These are phyloP conservation scores for Russula abietina DNA, from an alignment of 768 basidiomycete genomes.

Conservation along the genomic window DNA sequence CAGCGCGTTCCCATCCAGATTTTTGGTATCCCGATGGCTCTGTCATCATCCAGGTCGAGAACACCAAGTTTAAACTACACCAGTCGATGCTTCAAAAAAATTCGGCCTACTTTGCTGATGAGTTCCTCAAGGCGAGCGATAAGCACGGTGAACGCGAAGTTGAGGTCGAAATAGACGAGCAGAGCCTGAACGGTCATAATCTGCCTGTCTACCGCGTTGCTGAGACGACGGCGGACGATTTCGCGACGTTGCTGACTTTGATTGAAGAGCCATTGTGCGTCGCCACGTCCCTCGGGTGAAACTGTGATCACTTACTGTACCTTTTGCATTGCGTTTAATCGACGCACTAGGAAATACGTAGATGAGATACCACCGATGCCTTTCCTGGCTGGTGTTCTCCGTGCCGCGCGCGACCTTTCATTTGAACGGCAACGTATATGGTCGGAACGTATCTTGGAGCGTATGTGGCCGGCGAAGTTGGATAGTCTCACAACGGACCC, in stretches of 20 bases:
- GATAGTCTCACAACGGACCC: constrained; percentile 17
- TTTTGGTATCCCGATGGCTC: constrained; percentile 37
- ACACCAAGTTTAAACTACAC: constrained; percentile 35
- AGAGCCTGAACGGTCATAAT: neutral
- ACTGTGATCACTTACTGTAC: neutral
- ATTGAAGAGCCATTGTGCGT: constrained; percentile 29
- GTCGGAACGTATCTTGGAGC: constrained; percentile 27
- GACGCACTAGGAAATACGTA: constrained; percentile 28
- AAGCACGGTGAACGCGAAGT: neutral
- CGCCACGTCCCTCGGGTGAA: no score
- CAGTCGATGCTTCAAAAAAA: constrained; percentile 32
- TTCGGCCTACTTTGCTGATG: constrained; percentile 33
- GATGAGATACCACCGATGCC: constrained; percentile 29
- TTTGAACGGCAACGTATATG: constrained; percentile 32
- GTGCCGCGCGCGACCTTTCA: constrained; percentile 33
- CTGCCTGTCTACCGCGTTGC: constrained; percentile 27
- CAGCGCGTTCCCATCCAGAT: constrained; percentile 8
- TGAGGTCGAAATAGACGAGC: constrained; percentile 9
- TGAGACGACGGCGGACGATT: constrained; percentile 31
- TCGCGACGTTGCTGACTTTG: constrained; percentile 31
- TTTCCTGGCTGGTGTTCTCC: constrained; percentile 33
- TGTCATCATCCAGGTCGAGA: constrained; percentile 34
- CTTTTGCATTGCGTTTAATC: neutral
- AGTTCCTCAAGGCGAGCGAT: no score
- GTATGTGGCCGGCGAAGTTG: constrained; percentile 32